Base-by-base conservation (phyloP, 2,329 filamentous ascomycete genomes). In the Alternaria angustiovoidea region DNA sequence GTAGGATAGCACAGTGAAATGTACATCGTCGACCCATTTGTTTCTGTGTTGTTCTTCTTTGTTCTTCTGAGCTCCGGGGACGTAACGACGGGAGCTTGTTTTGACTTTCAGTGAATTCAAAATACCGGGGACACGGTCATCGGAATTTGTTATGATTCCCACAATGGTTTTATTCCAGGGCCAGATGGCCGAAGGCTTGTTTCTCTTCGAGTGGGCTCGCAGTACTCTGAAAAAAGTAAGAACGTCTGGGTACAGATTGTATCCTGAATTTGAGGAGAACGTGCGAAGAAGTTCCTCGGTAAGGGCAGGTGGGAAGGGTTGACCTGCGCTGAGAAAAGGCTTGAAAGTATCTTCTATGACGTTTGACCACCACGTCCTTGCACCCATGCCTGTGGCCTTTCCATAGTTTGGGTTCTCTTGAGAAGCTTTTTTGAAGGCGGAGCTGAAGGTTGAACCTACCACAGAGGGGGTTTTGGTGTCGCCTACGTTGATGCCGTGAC, bases 111-210 rank as follows among this genome's bases (percentile, higher is more conserved):
- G 75, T 0, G 85, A 86, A 0, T 80, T 74, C 4, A 90, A 73
- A 22, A 89, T 81, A 26, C 74, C 74, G 0, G 83, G 81, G 0
- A 89, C 84, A n/a, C 87, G 80, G 68, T 86, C 82, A 65, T 90
- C 88, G 0, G 87, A 89, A 70, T 90, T 90, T 11, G 87, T 87
- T 51, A 90, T 81, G 6, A 89, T 79, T 26, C 87, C 87, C 5
- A 88, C 76, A 2, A 87, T 76, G 5, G 83, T 79, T 12, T 70
- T 73, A 14, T 77, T 66, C 68, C 81, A 82, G 6, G 58, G 71
- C 78, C 78, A 80, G 7, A 34, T 11, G 7, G 8, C 14, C 16
- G 43, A 41, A 7, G 55, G 3, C 18, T 44, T 7, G n/a, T 34
- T 22, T 1, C 16, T 18, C 2, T 46, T 54, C 11, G 12, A 39